phyloP scores from a whole-genome alignment of 306 rosid genomes.

The Oxytropis ochrocephala region DNA sequence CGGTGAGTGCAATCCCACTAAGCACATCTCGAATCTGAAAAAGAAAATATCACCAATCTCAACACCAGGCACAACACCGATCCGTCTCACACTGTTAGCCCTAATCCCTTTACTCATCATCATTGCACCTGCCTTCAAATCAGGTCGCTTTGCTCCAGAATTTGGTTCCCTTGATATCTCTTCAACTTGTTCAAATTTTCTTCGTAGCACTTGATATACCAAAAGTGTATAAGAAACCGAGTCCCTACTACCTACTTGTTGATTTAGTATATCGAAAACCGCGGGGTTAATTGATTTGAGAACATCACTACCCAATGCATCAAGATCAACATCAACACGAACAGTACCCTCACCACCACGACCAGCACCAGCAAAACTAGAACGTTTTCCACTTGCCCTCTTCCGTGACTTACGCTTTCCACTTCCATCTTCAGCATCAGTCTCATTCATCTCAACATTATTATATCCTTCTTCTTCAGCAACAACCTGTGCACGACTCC shows the following conservation, averaged over 20 bases:
- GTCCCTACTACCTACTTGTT: slow-evolving; percentile 50
- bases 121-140: slow-evolving; percentile 60
- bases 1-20: slow-evolving; percentile 78
- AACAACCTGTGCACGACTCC: slow-evolving; percentile 1
- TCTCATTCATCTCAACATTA: slow-evolving; percentile 18
- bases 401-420: slow-evolving; percentile 24
- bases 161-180: slow-evolving; percentile 36
- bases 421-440: slow-evolving; percentile 39
- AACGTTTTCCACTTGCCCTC: slow-evolving; percentile 33
- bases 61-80: slow-evolving; percentile 80
- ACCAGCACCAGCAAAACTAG: background rate
- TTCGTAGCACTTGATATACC: slow-evolving; percentile 57
- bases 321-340: slow-evolving; percentile 37
- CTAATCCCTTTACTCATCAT: slow-evolving; percentile 81
- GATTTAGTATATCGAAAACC: slow-evolving; percentile 38
- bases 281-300: slow-evolving; percentile 36
- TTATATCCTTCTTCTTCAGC: slow-evolving; percentile 47
- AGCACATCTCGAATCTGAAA: slow-evolving; percentile 79
- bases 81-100: slow-evolving; percentile 49
- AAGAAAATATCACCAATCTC: slow-evolving; percentile 85
- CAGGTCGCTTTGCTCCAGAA: slow-evolving; percentile 71
- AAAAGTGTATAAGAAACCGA: slow-evolving; percentile 40
- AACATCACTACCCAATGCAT: slow-evolving; percentile 40
- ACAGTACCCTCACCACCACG: slow-evolving; percentile 3
- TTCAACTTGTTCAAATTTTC: slow-evolving; percentile 63